A percentile compares a stretch with the other conserved stretches of the same genome.
phyloP scores from a whole-genome alignment of 371 early-diverging fungal species.

The Nematocida ausubeli region DNA sequence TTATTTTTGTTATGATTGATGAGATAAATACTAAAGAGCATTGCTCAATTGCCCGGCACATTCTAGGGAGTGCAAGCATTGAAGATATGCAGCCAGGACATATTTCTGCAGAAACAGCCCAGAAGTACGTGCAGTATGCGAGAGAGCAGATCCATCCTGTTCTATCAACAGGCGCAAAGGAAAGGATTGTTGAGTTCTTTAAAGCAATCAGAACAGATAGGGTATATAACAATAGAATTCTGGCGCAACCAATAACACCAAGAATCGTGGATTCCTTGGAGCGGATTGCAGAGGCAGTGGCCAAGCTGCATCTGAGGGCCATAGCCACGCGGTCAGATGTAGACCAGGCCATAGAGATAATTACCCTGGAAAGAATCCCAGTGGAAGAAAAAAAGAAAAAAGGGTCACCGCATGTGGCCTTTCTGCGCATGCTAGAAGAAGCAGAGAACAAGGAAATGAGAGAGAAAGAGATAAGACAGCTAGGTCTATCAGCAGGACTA shows the following conservation, averaged over 20 bases:
- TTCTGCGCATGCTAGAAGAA: constrained; percentile 17
- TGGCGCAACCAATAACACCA: constrained; percentile 34
- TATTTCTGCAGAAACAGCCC: constrained; percentile 69
- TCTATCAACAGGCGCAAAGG: constrained; percentile 59
- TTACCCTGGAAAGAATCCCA: constrained; percentile 48
- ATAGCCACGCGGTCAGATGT: constrained; percentile 61
- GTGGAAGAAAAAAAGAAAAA: constrained; percentile 31
- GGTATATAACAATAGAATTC: constrained; percentile 1
- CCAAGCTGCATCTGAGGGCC: constrained; percentile 60
- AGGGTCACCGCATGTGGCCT: constrained; percentile 10
- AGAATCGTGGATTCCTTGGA: constrained; percentile 62
- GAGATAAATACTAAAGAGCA: constrained; percentile 50
- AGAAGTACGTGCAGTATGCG: constrained; percentile 68
- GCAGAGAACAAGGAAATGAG: constrained; percentile 6
- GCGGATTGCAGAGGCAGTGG: constrained; percentile 61
- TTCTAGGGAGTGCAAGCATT: neutral
- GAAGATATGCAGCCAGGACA: neutral
- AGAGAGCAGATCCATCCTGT: constrained; percentile 60
- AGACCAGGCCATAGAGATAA: constrained; percentile 57
- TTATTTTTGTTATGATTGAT: constrained; percentile 62
- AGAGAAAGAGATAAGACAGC: constrained; percentile 19
- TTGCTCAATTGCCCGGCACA: constrained; percentile 23
- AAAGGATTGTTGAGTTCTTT: constrained; percentile 20
- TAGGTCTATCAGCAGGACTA: constrained; percentile 17
- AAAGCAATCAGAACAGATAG: neutral